Percentiles rank a stretch among this genome's conserved stretches.
Conservation (phyloP, 306 rosid genomes). For the Vigna radiata region DNA sequence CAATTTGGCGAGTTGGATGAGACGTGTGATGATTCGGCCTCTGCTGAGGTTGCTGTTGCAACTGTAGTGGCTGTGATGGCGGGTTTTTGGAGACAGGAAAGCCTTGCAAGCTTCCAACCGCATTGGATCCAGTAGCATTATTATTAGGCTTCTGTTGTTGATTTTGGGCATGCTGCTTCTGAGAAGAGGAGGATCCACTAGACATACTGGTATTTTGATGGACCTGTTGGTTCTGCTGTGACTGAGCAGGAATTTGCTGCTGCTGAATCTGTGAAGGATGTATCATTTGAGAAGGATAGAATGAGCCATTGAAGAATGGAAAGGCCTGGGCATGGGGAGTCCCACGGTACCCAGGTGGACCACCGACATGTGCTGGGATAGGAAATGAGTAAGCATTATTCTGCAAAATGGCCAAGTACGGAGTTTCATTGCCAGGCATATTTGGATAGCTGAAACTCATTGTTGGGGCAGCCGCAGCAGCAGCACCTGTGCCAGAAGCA, state of each 20-base stretch:
- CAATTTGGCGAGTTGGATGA: conserved; percentile 71
- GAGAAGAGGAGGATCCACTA: conserved; percentile 81
- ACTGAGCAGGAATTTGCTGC: conserved; percentile 64
- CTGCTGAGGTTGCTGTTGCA: conserved; percentile 58
- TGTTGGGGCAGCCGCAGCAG: conserved; percentile 63
- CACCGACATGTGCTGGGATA: conserved; percentile 87
- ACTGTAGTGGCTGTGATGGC: conserved; percentile 58
- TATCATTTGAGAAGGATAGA: conserved; percentile 82
- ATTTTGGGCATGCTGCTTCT: conserved; percentile 84
- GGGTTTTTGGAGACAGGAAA: conserved; percentile 75
- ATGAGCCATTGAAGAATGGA: conserved; percentile 85
- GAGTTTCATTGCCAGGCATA: conserved; percentile 80
- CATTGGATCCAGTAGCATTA: conserved; percentile 59
- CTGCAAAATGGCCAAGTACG: conserved; percentile 87
- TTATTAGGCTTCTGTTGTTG: conserved; percentile 79
- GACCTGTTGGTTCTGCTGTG: conserved; percentile 77
- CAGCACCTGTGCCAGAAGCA: conserved; percentile 51
- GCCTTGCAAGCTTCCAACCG: conserved; percentile 73
- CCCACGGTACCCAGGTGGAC: conserved; percentile 86
- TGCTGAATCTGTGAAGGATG: conserved; percentile 90
- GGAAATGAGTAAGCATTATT: conserved; percentile 89
- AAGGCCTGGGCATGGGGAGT: conserved; percentile 77
- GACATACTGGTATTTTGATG: conserved; percentile 75
- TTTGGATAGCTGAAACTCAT: conserved; percentile 92
- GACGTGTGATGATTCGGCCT: conserved; percentile 66